Evolutionary conservation across 148 eudicot species (phyloP).

Genomic region (Drosera capensis): DNA sequence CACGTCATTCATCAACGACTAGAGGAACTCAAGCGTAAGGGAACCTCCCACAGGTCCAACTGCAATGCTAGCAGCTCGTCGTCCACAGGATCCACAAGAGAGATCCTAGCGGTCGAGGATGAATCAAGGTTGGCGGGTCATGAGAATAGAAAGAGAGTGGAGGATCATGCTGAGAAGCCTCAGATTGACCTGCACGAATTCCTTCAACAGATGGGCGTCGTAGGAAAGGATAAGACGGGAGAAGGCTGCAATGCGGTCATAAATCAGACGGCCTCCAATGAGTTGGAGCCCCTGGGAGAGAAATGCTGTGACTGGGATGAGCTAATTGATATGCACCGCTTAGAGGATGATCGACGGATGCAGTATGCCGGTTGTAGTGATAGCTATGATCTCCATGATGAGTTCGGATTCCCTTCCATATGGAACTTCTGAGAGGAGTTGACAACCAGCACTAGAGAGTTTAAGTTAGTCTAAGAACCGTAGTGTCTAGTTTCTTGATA

Average conservation of each 20-base stretch:
- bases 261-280: slow-evolving; percentile 9
- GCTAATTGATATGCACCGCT: slow-evolving; percentile 34
- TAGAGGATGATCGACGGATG: slow-evolving; percentile 15
- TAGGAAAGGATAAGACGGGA: slow-evolving; percentile 23
- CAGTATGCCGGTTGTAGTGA: slow-evolving; percentile 20
- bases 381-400: slow-evolving; percentile 22
- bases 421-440: slow-evolving; percentile 49
- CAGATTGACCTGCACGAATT: slow-evolving; percentile 84
- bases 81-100: slow-evolving; percentile 10
- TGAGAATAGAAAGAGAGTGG: too few species aligned
- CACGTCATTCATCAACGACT: slow-evolving; percentile 74
- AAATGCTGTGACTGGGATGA: slow-evolving; percentile 49
- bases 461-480: too few species aligned
- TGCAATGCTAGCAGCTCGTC: slow-evolving; percentile 16
- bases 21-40: slow-evolving; percentile 49
- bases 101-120: not conserved
- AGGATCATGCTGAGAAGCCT: slow-evolving; percentile 35
- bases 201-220: slow-evolving; percentile 62
- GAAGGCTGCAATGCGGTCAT: slow-evolving; percentile 3
- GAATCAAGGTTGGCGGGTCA: not conserved
- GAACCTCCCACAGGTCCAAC: slow-evolving; percentile 9
- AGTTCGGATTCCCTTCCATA: slow-evolving; percentile 21
- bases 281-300: slow-evolving; percentile 10
- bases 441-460: too few species aligned
- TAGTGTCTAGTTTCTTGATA: too few species aligned